phyloP scores from a whole-genome alignment of 1,139 yeast species.

The Petasospora fabianii region DNA sequence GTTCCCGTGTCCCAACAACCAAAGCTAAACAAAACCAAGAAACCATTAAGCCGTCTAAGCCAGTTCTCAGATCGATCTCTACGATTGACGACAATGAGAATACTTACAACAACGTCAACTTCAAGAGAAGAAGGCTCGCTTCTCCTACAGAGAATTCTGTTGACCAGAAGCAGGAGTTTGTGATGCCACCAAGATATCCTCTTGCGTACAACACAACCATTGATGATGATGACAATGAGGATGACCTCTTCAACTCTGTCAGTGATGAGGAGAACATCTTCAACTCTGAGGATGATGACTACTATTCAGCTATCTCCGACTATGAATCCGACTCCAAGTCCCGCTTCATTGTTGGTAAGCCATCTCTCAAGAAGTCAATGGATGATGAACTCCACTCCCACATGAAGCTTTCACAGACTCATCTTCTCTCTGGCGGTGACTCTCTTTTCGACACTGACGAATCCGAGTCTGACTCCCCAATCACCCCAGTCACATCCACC shows the following conservation, averaged over 20 bases:
- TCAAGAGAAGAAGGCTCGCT: conserved; percentile 25
- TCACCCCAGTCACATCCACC: conserved; percentile 14
- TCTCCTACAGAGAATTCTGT: conserved; percentile 4
- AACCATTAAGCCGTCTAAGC: conserved; percentile 18
- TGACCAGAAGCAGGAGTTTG: not conserved
- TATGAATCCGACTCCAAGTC: conserved; percentile 19
- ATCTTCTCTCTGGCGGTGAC: conserved; percentile 8
- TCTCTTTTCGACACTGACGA: conserved; percentile 17
- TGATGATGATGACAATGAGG: conserved; percentile 19
- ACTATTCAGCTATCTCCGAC: conserved; percentile 25
- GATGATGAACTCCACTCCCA: conserved; percentile 11
- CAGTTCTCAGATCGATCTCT: conserved; percentile 27
- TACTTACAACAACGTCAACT: conserved; percentile 26
- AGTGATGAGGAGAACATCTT: conserved; percentile 24
- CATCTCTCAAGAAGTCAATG: conserved; percentile 1
- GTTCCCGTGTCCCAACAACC: conserved; percentile 22
- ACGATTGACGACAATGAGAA: conserved; percentile 28
- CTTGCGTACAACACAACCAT: conserved; percentile 9
- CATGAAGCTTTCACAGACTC: conserved; percentile 11
- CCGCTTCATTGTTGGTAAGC: conserved; percentile 7
- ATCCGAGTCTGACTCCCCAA: conserved; percentile 17
- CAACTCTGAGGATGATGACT: conserved; percentile 27
- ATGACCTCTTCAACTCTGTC: conserved; percentile 15
- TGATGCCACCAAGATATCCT: not conserved
- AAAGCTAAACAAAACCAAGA: conserved; percentile 28